phyloP scores from a whole-genome alignment of 169 alveolate species.

The Amoebophrya sp. region DNA sequence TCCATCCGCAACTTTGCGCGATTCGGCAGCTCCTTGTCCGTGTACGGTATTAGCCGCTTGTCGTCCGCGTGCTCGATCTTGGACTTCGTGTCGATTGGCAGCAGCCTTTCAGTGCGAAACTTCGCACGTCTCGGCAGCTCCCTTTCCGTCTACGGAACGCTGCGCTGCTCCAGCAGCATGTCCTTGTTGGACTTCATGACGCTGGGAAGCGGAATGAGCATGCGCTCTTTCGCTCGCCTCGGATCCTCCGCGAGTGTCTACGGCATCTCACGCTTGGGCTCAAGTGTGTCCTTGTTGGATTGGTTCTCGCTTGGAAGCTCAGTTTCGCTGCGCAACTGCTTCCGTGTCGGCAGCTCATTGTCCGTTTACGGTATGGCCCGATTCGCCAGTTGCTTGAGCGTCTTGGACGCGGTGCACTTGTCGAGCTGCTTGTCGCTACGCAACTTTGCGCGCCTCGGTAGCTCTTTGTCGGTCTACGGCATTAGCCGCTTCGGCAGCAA shows the following conservation, averaged over 20 bases:
- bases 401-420: constrained; percentile 30
- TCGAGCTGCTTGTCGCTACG: constrained; percentile 23
- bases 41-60: background rate
- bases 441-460: constrained; percentile 20
- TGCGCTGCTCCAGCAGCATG: background rate
- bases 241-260: constrained; percentile 21
- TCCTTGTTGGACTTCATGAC: constrained; percentile 9
- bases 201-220: background rate
- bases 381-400: background rate
- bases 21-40: background rate
- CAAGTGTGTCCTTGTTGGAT: background rate
- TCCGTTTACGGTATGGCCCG: constrained; percentile 22
- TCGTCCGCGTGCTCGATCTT: background rate
- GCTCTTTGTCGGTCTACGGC: constrained; percentile 26
- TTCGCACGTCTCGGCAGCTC: constrained; percentile 19
- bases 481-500: constrained; percentile 25
- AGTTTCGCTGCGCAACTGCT: background rate
- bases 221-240: constrained; percentile 8
- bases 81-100: constrained; percentile 30
- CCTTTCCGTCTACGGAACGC: background rate
- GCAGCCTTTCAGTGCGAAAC: constrained; percentile 12
- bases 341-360: background rate
- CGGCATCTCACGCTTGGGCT: constrained; percentile 24
- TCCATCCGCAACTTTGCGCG: constrained; percentile 13
- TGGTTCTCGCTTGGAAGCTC: background rate